These are phyloP conservation scores for Talaromyces sp. DNA, from an alignment of 2,329 filamentous ascomycete genomes.

Conservation along the genomic window DNA sequence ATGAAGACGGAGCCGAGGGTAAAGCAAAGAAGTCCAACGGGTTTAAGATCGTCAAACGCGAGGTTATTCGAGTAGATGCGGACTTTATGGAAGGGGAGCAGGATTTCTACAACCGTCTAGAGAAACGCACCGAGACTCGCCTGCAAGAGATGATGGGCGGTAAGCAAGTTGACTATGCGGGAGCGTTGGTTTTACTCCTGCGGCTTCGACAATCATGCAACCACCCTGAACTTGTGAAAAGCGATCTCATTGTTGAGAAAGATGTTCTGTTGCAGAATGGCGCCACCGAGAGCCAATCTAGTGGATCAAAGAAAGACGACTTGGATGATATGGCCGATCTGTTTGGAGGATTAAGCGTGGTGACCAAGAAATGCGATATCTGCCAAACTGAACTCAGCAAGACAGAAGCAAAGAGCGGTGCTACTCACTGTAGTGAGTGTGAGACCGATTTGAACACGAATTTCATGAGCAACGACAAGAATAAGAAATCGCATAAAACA, in stretches of 20 bases:
- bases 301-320: constrained; percentile 60
- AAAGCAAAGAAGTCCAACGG: constrained; percentile 56
- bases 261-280: constrained; percentile 74
- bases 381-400: constrained; percentile 71
- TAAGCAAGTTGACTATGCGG: constrained; percentile 83
- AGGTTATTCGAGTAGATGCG: constrained; percentile 77
- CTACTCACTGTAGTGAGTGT: constrained; percentile 72
- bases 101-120: constrained; percentile 81
- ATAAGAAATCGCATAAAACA: constrained; percentile 51
- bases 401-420: constrained; percentile 56
- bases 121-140: constrained; percentile 81
- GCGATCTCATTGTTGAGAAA: constrained; percentile 82
- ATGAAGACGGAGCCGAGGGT: constrained; percentile 58
- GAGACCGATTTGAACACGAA: constrained; percentile 71
- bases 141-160: constrained; percentile 86
- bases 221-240: constrained; percentile 84
- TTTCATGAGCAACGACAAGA: constrained; percentile 38
- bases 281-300: constrained; percentile 53
- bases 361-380: constrained; percentile 77
- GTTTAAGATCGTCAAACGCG: constrained; percentile 91
- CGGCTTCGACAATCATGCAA: constrained; percentile 92
- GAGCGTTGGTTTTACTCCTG: constrained; percentile 87
- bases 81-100: constrained; percentile 80
- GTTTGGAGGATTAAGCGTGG: constrained; percentile 80
- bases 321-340: constrained; percentile 83